Evolutionary conservation across 768 basidiomycete genomes (phyloP), one percentile per base, ranked within the genome.

Genomic region (Boletus sp.): DNA sequence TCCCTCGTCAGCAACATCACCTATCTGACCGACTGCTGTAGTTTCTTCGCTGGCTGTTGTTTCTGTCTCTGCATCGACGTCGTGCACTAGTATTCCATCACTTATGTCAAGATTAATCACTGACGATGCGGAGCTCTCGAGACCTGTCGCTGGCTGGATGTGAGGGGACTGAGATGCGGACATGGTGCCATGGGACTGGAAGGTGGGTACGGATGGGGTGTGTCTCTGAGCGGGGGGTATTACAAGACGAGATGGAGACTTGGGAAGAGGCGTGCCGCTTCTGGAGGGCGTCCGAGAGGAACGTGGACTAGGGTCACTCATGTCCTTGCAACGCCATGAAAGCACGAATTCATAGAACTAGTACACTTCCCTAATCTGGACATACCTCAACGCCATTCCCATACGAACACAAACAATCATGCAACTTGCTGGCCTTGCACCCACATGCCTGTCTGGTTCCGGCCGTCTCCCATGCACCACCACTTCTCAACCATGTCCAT

Each of bases 391-490:
- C 47, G 42, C 37, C 29, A 24, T 48, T 30, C 41, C 42, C 52
- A 65, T 40, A 64, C 65, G 67, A 42, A 6, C 17, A 45, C 55
- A 67, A 59, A 62, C 28, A 64, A 10, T 57, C 42, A 64, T 10
- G 47, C 20, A 6, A 68, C 52, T 39, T n/a, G 59, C 32, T 35
- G 62, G 12, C 92, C 92, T 70, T 92, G 90, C 4, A 94, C 79
- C 89, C 91, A 96, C 71, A 93, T 78, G 4, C 72, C 76, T 2
- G 56, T 64, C 18, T 90, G 80, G 71, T 94, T 94, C 50, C 80
- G 77, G 5, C 65, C 65, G 65, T 90, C 86, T 0, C 93, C 93
- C 41, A 89, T 67, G 63, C 90, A 90, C 91, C 92, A 95, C 94
- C 94, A 94, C 67, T 88, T 91, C 71, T 95, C 94, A 24, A 94